phyloP scores from a whole-genome alignment of 257 asterid species.

The Solanum ossicruentum region DNA sequence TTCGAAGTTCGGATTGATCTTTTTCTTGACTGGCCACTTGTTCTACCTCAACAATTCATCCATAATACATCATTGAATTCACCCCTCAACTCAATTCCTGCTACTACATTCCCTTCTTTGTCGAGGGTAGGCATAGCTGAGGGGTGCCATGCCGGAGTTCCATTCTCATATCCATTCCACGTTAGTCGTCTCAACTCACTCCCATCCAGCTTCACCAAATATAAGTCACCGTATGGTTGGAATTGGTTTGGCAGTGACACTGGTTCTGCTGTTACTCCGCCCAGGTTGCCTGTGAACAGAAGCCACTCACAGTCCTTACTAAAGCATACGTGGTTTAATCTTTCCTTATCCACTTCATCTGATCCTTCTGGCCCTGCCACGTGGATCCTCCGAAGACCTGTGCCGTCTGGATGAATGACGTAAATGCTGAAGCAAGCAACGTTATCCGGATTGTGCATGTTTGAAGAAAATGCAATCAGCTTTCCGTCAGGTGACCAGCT shows the following conservation, averaged over 20 bases:
- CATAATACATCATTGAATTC: conserved; percentile 53
- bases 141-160: conserved; percentile 74
- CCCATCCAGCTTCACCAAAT: conserved; percentile 60
- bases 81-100: conserved; percentile 37
- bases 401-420: conserved; percentile 39
- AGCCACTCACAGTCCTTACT: conserved; percentile 71
- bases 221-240: conserved; percentile 82
- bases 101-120: background rate
- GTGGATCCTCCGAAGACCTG: conserved; percentile 30
- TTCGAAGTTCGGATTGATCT: background rate
- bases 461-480: conserved; percentile 71
- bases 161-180: conserved; percentile 68
- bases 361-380: conserved; percentile 28
- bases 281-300: conserved; percentile 55
- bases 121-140: background rate
- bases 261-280: conserved; percentile 63
- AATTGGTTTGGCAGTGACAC: conserved; percentile 68
- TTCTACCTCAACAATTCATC: conserved; percentile 21
- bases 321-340: conserved; percentile 77
- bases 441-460: conserved; percentile 45
- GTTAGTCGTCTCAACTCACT: conserved; percentile 62
- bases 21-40: background rate
- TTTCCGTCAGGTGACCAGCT: conserved; percentile 84
- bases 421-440: conserved; percentile 40
- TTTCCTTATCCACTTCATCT: conserved; percentile 38